phyloP scores from a whole-genome alignment of 2,329 filamentous ascomycete species.

The Mycocentrospora acerina region DNA sequence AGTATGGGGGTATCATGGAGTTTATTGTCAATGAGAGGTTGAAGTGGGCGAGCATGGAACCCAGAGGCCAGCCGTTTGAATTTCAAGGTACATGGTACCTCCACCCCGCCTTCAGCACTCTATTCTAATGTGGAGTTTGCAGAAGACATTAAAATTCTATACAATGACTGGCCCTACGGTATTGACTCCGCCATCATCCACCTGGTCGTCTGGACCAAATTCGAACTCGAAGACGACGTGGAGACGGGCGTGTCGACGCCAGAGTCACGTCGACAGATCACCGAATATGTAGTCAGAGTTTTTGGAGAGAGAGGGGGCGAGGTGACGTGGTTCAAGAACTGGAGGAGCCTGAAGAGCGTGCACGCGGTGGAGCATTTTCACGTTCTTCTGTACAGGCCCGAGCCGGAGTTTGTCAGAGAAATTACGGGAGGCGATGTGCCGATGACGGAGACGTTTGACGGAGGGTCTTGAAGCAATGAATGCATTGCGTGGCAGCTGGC shows the following conservation, averaged over 20 bases:
- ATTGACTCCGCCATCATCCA: constrained; percentile 77
- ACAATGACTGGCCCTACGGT: constrained; percentile 95
- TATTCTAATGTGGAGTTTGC: constrained; percentile 13
- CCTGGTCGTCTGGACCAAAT: constrained; percentile 92
- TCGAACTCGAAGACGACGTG: constrained; percentile 70
- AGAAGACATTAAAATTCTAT: constrained; percentile 71
- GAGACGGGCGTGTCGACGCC: constrained; percentile 67
- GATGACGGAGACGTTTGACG: constrained; percentile 43
- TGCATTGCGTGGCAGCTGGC: no score
- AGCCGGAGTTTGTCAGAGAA: constrained; percentile 65
- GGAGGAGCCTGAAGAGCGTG: constrained; percentile 80
- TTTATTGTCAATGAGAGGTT: constrained; percentile 74
- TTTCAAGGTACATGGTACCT: constrained; percentile 43
- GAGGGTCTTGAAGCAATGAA: no score
- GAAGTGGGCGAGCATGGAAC: constrained; percentile 60
- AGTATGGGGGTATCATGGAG: constrained; percentile 74
- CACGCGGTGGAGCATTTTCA: constrained; percentile 92
- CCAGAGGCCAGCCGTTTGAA: constrained; percentile 47
- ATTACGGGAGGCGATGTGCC: constrained; percentile 76
- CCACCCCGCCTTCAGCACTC: background rate
- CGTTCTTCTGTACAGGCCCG: constrained; percentile 81
- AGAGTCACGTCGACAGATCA: constrained; percentile 63
- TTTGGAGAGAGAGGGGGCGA: constrained; percentile 62
- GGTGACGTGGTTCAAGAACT: constrained; percentile 85
- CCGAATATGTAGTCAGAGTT: constrained; percentile 66